Evolutionary conservation across 78 protist genomes (phyloP), one percentile per base, ranked within the genome.

Genomic region (Pigoraptor vietnamica): DNA sequence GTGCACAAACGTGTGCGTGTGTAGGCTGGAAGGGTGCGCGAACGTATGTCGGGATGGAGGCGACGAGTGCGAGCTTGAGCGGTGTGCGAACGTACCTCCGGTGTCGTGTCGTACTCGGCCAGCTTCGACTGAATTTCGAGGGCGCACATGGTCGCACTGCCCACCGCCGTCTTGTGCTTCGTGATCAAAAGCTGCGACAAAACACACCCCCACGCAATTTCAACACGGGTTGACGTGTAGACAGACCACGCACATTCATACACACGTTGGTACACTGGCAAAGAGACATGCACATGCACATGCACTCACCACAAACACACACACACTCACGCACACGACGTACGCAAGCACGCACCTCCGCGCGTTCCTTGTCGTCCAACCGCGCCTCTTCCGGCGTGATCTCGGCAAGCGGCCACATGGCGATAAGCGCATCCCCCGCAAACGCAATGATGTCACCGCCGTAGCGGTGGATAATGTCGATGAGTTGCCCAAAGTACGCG

Each of bases 381-480:
- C 29, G 29, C 25, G 32, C 14, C 90, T 82, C 81, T 19, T 34
- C 34, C 35, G 86, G 86, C 39, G 82, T 89, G 34, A 24, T 91
- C 87, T 91, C 92, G 32, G 24, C 92, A 23, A 91, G 48, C 40
- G 79, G 35, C 93, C 93, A 91, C 93, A 91, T 56, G 23, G 93
- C 93, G 82, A 91, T 91, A 23, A 91, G 34, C 24, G 93, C 93
- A 24, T 91, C 93, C 9, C 93, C 93, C 29, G 93, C 93, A 91
- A 91, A 91, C 34, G 89, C 89, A 0, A 91, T 40, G 81, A 91
- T 83, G 81, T 91, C 93, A 23, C 93, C 93, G 14, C 93, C 93
- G 39, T 83, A n/a, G 40, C 38, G 89, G 39, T 91, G 93, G 9
- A 91, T 83, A 32, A 36, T 39, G 38, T 24, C n/a, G 48, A 91